phyloP scores from a whole-genome alignment of 73 alveolate species.

The Blepharisma japonicum region DNA sequence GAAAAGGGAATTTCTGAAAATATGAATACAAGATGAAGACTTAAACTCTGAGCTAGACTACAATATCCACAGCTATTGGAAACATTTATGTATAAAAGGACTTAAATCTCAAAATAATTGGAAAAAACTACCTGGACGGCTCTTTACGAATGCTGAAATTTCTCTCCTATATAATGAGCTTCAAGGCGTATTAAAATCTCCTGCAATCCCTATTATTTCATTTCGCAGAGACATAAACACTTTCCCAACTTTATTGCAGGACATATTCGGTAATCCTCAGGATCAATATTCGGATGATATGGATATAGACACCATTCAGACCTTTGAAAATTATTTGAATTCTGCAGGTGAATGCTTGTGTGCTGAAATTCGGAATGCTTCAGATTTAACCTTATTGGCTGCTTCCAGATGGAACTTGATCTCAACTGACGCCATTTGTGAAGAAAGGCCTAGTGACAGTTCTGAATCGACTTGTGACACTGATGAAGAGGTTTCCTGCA shows the following conservation, averaged over 20 bases:
- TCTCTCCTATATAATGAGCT: background rate
- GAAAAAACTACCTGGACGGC: too few species aligned
- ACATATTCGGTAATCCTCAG: constrained; percentile 7
- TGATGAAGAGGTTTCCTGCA: background rate
- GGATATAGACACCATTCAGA: background rate
- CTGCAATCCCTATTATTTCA: background rate
- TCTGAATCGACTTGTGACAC: background rate
- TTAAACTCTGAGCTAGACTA: too few species aligned
- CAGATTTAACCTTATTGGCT: background rate
- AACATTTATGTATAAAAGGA: too few species aligned
- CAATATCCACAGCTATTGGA: too few species aligned
- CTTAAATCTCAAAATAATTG: too few species aligned
- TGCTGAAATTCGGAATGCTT: background rate
- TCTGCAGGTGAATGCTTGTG: too few species aligned
- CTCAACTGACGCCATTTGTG: background rate
- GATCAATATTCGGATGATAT: background rate
- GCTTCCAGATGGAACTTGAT: background rate
- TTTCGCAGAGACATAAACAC: constrained; percentile 7
- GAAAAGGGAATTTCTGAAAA: too few species aligned
- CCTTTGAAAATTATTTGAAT: too few species aligned
- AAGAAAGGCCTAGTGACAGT: too few species aligned
- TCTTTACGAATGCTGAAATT: too few species aligned
- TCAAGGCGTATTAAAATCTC: background rate
- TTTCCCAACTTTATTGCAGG: constrained; percentile 10
- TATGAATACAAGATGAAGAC: too few species aligned